Evolutionary conservation across 257 asterid genomes (phyloP).

Genomic region (Craterostigma plantagineum): DNA sequence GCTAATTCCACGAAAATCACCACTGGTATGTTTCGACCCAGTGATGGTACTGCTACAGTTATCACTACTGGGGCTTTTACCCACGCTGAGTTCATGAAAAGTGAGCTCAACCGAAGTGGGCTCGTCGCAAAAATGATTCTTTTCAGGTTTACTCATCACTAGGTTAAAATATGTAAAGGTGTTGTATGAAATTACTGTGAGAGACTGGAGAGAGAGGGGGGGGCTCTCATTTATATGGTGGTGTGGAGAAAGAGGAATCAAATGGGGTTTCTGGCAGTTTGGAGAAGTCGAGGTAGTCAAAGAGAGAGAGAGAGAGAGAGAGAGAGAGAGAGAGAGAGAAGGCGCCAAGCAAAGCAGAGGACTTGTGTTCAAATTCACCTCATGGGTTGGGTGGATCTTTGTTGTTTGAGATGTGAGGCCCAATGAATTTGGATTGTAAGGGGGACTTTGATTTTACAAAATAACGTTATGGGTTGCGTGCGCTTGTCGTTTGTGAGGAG

Average conservation of each 20-base stretch:
- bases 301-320: too few species aligned
- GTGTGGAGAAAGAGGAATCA: conserved; percentile 35
- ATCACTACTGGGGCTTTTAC: background rate
- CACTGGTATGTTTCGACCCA: conserved; percentile 26
- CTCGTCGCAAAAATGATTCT: conserved; percentile 13
- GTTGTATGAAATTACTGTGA: conserved; percentile 37
- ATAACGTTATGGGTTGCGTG: too few species aligned
- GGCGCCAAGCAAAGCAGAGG: conserved; percentile 35
- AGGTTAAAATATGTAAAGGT: background rate
- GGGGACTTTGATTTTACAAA: too few species aligned
- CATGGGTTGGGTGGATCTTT: conserved; percentile 16
- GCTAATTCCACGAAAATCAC: too few species aligned
- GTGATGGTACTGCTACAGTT: conserved; percentile 23
- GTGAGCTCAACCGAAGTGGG: conserved; percentile 20
- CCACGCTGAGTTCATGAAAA: conserved; percentile 28
- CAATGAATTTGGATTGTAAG: conserved; percentile 25
- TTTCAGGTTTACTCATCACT: conserved; percentile 27
- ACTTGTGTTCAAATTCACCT: conserved; percentile 51
- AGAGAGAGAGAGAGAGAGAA: too few species aligned
- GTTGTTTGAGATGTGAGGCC: conserved; percentile 21
- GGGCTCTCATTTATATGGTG: background rate
- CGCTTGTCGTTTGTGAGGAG: too few species aligned
- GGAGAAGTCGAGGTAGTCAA: conserved; percentile 73
- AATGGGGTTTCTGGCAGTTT: conserved; percentile 24
- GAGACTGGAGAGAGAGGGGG: conserved; percentile 8